Evolutionary conservation across 139 green algal genomes (phyloP).

Genomic region (Nannochloris sp.): DNA sequence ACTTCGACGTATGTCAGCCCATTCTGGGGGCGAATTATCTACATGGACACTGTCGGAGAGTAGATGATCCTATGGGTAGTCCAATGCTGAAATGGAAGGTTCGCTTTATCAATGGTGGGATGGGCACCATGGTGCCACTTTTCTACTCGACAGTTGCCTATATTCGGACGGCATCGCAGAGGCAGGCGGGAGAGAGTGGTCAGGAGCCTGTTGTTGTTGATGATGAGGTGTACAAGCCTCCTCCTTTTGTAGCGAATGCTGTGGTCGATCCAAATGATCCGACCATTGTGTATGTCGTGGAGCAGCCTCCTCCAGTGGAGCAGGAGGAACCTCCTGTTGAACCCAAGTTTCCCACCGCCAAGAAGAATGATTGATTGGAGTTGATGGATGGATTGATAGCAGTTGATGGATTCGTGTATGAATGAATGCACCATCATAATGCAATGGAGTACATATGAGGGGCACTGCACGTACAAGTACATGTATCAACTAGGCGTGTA

Average conservation of each 20-base stretch:
- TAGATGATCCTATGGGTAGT: slow-evolving; percentile 47
- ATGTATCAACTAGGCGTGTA: too few species aligned
- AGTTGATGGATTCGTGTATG: too few species aligned
- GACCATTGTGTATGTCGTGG: slow-evolving; percentile 5
- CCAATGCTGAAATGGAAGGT: slow-evolving; percentile 65
- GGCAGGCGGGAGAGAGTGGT: background rate
- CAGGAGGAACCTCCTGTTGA: background rate
- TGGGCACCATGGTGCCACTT: slow-evolving; percentile 81
- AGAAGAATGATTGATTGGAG: slow-evolving; percentile 2
- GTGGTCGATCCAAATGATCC: slow-evolving; percentile 19
- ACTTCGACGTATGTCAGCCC: slow-evolving; percentile 85
- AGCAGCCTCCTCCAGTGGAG: slow-evolving; percentile 12
- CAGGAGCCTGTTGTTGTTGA: background rate
- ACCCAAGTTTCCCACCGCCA: slow-evolving; percentile 18
- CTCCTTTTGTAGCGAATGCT: slow-evolving; percentile 5
- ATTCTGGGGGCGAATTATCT: slow-evolving; percentile 94
- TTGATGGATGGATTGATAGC: background rate
- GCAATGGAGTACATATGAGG: too few species aligned
- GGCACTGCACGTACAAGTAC: too few species aligned
- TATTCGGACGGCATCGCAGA: slow-evolving; percentile 5
- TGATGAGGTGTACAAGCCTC: background rate
- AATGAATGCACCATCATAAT: too few species aligned
- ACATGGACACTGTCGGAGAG: slow-evolving; percentile 53
- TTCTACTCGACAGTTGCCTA: slow-evolving; percentile 59
- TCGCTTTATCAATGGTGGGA: slow-evolving; percentile 71